A percentile compares a stretch with the other conserved stretches of the same genome.
phyloP scores from a whole-genome alignment of 768 basidiomycete species.

The Termitomyces sp. region DNA sequence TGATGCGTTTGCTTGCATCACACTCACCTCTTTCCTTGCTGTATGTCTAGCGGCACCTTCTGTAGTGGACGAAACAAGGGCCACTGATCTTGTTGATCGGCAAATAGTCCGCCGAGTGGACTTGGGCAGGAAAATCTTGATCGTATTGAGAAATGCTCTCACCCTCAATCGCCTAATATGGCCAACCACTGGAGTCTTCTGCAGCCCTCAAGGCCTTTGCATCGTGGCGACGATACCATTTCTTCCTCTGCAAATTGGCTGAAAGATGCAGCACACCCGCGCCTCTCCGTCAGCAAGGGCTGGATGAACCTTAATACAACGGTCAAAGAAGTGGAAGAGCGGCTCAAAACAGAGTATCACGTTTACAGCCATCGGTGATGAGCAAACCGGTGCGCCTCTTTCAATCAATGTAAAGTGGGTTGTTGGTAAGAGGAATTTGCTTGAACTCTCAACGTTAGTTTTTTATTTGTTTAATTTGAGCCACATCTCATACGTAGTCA shows the following conservation, averaged over 20 bases:
- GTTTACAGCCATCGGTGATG: conserved; percentile 36
- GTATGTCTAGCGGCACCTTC: conserved; percentile 16
- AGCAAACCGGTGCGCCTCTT: conserved; percentile 27
- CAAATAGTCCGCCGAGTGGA: conserved; percentile 15
- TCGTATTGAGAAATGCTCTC: conserved; percentile 38
- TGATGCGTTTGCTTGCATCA: conserved; percentile 7
- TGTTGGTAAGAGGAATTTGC: conserved; percentile 17
- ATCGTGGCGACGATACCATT: conserved; percentile 34
- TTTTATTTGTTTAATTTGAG: neutral
- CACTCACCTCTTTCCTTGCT: conserved; percentile 7
- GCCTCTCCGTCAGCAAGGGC: conserved; percentile 30
- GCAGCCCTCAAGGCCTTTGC: conserved; percentile 40
- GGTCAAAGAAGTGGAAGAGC: conserved; percentile 33
- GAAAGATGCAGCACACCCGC: conserved; percentile 29
- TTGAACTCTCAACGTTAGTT: conserved; percentile 35
- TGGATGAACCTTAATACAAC: conserved; percentile 38
- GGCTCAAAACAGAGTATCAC: conserved; percentile 40
- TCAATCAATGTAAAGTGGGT: neutral
- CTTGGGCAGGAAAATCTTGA: conserved; percentile 41
- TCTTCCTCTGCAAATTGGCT: conserved; percentile 40
- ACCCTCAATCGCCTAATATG: conserved; percentile 46
- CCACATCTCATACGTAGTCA: conserved; percentile 1
- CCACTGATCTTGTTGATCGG: conserved; percentile 23
- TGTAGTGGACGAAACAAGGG: conserved; percentile 23
- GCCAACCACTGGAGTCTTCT: conserved; percentile 39